These are phyloP conservation scores for Gossypium trilobum DNA, from an alignment of 441 rosid species.

Conservation along the genomic window DNA sequence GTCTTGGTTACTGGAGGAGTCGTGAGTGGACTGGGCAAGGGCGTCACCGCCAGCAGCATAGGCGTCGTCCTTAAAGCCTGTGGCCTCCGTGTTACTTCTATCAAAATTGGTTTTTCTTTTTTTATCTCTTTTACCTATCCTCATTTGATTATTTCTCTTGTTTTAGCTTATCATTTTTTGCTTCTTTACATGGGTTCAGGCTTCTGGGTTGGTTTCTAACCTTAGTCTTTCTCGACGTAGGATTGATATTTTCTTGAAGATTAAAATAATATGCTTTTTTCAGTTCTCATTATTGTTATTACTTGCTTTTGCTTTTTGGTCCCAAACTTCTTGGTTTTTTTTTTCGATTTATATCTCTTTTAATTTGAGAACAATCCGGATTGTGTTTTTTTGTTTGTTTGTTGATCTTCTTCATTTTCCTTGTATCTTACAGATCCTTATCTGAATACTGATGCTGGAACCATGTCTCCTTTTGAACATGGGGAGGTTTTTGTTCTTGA, in stretches of 20 bases:
- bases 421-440: constrained; percentile 48
- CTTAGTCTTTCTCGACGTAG: background rate
- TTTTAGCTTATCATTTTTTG: background rate
- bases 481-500: constrained; percentile 75
- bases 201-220: background rate
- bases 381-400: background rate
- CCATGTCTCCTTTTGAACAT: constrained; percentile 76
- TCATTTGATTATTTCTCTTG: background rate
- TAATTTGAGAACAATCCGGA: background rate
- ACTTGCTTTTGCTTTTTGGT: background rate
- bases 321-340: background rate
- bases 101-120: constrained; percentile 43
- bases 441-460: constrained; percentile 67
- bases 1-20: constrained; percentile 70
- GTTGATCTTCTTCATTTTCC: background rate
- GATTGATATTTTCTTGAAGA: background rate
- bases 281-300: background rate
- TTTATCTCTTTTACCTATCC: background rate
- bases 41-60: constrained; percentile 68
- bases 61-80: constrained; percentile 72
- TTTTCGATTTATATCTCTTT: background rate
- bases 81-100: constrained; percentile 69
- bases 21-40: constrained; percentile 72
- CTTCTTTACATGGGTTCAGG: background rate
- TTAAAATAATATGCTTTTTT: background rate